Conservation (phyloP, 208 protist species). For the Trypanosoma congolense region DNA sequence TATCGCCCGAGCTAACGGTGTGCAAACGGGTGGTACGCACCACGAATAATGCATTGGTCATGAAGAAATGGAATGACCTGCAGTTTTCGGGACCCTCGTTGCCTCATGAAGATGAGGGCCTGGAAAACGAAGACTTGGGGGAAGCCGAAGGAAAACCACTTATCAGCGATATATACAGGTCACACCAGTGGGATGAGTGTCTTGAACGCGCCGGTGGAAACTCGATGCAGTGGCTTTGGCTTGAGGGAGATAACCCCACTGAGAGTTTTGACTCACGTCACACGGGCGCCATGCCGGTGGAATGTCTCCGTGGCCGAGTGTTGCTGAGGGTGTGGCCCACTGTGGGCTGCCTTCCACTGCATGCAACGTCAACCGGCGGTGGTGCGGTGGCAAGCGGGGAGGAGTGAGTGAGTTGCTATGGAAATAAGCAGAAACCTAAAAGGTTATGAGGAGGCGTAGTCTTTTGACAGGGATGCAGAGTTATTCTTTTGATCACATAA, state of each 20-base stretch:
- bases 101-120: neutral
- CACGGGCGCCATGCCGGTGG: constrained; percentile 59
- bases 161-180: neutral
- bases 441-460: too few species aligned
- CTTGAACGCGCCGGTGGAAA: constrained; percentile 29
- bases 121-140: neutral
- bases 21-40: constrained; percentile 72
- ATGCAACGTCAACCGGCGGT: too few species aligned
- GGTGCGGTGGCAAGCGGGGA: too few species aligned
- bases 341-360: neutral
- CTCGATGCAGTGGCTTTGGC: constrained; percentile 61
- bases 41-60: constrained; percentile 27
- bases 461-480: too few species aligned
- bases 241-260: constrained; percentile 75
- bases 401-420: neutral
- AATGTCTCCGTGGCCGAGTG: constrained; percentile 66
- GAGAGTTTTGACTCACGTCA: constrained; percentile 75
- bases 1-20: constrained; percentile 54
- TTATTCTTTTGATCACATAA: too few species aligned
- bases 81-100: constrained; percentile 33
- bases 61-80: constrained; percentile 33
- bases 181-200: constrained; percentile 70
- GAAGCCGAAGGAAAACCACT: neutral
- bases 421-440: neutral
- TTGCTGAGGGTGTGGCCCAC: constrained; percentile 31